These are phyloP conservation scores for Arthrobotrys conoides DNA, from an alignment of 2,329 filamentous ascomycete species.

Conservation along the genomic window DNA sequence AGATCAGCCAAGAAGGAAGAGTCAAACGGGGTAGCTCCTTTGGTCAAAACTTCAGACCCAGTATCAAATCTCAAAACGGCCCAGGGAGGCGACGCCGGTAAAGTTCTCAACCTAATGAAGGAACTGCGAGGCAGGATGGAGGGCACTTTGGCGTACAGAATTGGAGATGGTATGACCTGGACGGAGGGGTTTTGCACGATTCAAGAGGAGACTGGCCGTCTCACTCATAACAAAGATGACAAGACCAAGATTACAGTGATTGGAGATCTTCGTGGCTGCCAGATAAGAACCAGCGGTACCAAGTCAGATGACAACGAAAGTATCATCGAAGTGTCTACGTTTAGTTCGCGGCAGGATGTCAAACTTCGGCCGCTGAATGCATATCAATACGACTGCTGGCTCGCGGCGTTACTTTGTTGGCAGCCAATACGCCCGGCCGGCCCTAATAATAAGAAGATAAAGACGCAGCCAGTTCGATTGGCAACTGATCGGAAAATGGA, in stretches of 20 bases:
- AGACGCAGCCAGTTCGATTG: constrained; percentile 68
- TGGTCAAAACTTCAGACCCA: constrained; percentile 42
- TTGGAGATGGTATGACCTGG: constrained; percentile 76
- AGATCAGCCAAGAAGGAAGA: constrained; percentile 30
- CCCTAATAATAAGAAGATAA: constrained; percentile 71
- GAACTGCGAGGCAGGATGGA: constrained; percentile 83
- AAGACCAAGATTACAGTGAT: constrained; percentile 75
- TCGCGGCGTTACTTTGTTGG: constrained; percentile 85
- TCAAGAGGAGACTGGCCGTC: constrained; percentile 79
- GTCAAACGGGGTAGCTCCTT: constrained; percentile 32
- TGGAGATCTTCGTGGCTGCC: constrained; percentile 81
- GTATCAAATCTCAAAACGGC: constrained; percentile 26
- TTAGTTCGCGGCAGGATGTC: constrained; percentile 71
- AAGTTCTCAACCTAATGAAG: constrained; percentile 82
- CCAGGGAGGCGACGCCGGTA: constrained; percentile 76
- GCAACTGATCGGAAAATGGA: constrained; percentile 66
- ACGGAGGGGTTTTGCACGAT: constrained; percentile 81
- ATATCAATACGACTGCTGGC: constrained; percentile 82
- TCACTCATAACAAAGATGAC: constrained; percentile 81
- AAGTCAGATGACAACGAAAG: constrained; percentile 65
- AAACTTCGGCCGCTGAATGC: constrained; percentile 76
- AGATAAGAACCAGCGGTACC: constrained; percentile 72
- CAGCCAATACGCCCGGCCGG: constrained; percentile 78
- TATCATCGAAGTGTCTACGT: constrained; percentile 65
- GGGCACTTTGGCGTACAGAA: constrained; percentile 81